These are phyloP conservation scores for Leccinum arenicola DNA, from an alignment of 768 basidiomycete species.

Conservation along the genomic window DNA sequence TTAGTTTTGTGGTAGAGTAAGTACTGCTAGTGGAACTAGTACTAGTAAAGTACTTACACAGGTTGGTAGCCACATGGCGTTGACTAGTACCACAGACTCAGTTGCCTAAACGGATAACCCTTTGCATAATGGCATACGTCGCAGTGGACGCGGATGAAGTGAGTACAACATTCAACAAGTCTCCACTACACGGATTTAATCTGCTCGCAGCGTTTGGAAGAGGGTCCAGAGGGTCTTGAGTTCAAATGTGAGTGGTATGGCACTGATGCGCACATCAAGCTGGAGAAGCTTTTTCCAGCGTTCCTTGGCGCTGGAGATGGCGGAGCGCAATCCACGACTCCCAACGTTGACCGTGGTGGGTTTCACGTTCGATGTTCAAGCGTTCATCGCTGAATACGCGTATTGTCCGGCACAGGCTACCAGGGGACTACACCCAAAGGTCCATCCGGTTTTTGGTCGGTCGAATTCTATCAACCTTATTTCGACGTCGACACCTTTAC, in stretches of 20 bases:
- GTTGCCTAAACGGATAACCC: neutral
- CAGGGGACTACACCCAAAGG: conserved; percentile 43
- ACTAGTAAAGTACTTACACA: too few relatives aligned
- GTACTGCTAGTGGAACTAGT: too few relatives aligned
- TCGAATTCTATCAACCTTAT: conserved; percentile 85
- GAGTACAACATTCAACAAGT: conserved; percentile 19
- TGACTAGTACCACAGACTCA: neutral
- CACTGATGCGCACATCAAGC: neutral
- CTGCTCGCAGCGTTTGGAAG: conserved; percentile 49
- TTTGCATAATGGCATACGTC: conserved; percentile 60
- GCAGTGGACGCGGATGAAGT: conserved; percentile 72
- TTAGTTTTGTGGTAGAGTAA: too few relatives aligned
- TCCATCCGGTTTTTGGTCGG: conserved; percentile 64
- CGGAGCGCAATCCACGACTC: conserved; percentile 23
- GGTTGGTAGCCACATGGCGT: conserved; percentile 5
- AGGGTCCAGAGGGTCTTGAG: conserved; percentile 66
- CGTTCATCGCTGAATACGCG: neutral
- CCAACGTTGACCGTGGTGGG: conserved; percentile 52
- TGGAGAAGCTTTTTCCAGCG: conserved; percentile 35
- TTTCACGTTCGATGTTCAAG: conserved; percentile 2
- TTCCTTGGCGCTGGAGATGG: conserved; percentile 45
- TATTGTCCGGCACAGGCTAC: conserved; percentile 48
- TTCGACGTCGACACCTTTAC: conserved; percentile 87
- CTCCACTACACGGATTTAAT: neutral
- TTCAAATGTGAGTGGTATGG: conserved; percentile 56